Conservation (phyloP, 352 stramenopile species). For the Thraustochytrium sp. region DNA sequence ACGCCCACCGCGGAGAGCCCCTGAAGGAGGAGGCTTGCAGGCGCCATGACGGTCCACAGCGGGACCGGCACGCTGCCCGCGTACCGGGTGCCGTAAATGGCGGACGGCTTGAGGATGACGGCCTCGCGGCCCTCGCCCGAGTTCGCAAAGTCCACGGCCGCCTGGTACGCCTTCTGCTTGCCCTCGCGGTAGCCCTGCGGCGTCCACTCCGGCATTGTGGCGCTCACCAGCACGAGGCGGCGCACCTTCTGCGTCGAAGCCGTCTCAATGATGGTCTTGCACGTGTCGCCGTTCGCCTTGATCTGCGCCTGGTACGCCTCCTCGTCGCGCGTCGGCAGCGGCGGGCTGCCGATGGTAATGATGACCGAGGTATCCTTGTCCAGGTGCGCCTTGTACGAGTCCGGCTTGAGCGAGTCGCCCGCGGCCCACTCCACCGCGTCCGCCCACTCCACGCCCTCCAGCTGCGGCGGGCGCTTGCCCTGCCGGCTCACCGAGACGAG, state of each 20-base stretch:
- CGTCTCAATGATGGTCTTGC: conserved; percentile 6
- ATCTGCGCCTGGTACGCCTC: neutral
- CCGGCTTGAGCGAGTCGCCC: conserved; percentile 4
- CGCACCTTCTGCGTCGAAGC: neutral
- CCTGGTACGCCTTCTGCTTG: neutral
- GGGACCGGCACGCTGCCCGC: neutral
- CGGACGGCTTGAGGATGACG: conserved; percentile 22
- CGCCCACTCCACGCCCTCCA: neutral
- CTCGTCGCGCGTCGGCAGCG: neutral
- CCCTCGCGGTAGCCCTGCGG: conserved; percentile 18
- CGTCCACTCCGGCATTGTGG: conserved; percentile 40
- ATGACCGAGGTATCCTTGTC: neutral
- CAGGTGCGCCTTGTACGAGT: neutral
- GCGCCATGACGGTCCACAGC: neutral
- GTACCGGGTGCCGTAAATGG: conserved; percentile 42
- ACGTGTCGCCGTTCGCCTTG: conserved; percentile 13
- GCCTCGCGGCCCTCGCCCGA: neutral
- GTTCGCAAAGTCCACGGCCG: neutral
- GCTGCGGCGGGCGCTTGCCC: neutral
- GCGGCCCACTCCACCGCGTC: neutral
- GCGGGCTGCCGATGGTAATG: neutral
- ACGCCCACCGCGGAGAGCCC: neutral
- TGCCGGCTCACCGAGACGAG: conserved; percentile 1
- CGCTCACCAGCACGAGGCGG: conserved; percentile 22
- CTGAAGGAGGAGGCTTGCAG: neutral